Evolutionary conservation across 768 basidiomycete species (phyloP), one percentile per base, ranked within the genome.

Genomic region (Nidularia pulvinata): DNA sequence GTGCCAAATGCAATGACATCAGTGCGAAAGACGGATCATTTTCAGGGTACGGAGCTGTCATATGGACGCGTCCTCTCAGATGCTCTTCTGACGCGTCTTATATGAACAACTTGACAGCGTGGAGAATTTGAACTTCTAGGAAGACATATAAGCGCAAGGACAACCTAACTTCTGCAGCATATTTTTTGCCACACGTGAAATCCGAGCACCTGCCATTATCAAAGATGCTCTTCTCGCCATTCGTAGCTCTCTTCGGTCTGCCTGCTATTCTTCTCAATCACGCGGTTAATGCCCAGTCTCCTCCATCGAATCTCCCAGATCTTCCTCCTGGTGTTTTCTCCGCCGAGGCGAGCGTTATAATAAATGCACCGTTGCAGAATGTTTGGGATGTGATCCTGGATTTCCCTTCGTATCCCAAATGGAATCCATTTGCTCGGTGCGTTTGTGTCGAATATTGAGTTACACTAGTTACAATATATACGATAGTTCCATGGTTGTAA

Each of bases 351-450:
- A 74, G 74, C 7, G 60, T 67, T 10, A 55, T 65, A 13, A 84
- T 85, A 48, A 71, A 82, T 52, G 81, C 83, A 5, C 80, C 82
- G 4, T 65, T 76, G 32, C 68, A 78, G 37, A 56, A 63, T 33
- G 82, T 81, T 4, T 85, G 84, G 84, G 55, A 64, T 6, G 68
- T 74, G 4, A 57, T 85, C 48, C 68, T 79, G 51, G 79, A 83
- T 67, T 84, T 84, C 67, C 59, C 64, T 2, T 64, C 72, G 5
- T 85, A 85, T 57, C 61, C 62, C 1, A 73, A 81, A 58, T 85
- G 83, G 84, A 80, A 67, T 48, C 76, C 65, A 7, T 69, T 69
- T 42, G 65, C 65, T 7, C 58, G 65, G 66, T 65, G 33, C 58
- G 61, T 6, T 5, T 48, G 10, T 48, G 37, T 2, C 2, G 30